These are phyloP conservation scores for Stromatinia cepivora DNA, from an alignment of 2,329 filamentous ascomycete species.

Conservation along the genomic window DNA sequence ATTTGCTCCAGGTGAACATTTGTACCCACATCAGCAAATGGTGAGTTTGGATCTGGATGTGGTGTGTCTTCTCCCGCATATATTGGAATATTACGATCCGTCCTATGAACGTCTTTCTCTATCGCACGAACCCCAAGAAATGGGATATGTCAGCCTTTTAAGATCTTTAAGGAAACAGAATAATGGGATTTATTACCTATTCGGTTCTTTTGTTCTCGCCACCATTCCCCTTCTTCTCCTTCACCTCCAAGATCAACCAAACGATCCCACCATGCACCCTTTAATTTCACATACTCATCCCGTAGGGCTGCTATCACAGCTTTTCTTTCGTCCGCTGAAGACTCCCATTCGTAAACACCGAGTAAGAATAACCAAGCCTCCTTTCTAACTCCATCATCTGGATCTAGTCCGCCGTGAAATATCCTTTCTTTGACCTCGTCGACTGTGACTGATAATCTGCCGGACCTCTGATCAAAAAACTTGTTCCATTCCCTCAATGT, in stretches of 20 bases:
- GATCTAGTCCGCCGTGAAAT: conserved; percentile 88
- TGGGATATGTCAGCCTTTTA: conserved; percentile 46
- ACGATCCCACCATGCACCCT: conserved; percentile 94
- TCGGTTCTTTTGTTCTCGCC: conserved; percentile 88
- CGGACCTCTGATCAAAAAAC: conserved; percentile 78
- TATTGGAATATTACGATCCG: conserved; percentile 90
- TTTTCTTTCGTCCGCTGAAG: conserved; percentile 79
- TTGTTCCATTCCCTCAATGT: conserved; percentile 85
- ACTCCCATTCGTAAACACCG: conserved; percentile 92
- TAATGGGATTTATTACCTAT: conserved; percentile 68
- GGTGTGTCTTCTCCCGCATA: conserved; percentile 96
- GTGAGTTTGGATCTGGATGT: conserved; percentile 92
- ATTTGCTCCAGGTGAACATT: conserved; percentile 98
- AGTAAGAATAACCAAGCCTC: conserved; percentile 95
- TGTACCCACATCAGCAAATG: conserved; percentile 88
- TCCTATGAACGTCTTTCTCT: conserved; percentile 99
- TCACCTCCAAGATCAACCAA: conserved; percentile 80
- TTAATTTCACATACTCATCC: conserved; percentile 92
- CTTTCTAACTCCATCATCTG: conserved; percentile 89
- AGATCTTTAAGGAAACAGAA: conserved; percentile 1
- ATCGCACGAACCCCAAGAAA: conserved; percentile 51
- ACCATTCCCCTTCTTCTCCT: conserved; percentile 86
- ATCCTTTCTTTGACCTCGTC: conserved; percentile 97
- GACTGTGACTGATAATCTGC: conserved; percentile 73
- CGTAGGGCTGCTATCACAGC: conserved; percentile 80